Conservation (phyloP, 768 basidiomycete genomes). For the Imleria badia region DNA sequence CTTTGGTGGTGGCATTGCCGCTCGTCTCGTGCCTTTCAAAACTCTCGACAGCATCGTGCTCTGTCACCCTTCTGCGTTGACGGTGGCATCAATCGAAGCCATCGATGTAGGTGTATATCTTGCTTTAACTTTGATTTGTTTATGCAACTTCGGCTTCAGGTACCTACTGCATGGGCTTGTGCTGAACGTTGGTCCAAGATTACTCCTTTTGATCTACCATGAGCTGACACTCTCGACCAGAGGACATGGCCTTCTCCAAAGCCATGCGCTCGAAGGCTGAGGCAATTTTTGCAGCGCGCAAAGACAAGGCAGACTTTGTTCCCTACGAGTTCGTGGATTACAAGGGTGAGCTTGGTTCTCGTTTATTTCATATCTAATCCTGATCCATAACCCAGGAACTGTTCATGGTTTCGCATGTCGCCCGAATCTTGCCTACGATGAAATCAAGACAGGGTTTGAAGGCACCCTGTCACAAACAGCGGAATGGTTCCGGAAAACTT, state of each 20-base stretch:
- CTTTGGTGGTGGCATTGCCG: slow-evolving; percentile 36
- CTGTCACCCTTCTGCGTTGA: slow-evolving; percentile 39
- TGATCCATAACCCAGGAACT: slow-evolving; percentile 36
- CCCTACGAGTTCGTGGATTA: slow-evolving; percentile 39
- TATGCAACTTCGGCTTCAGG: slow-evolving; percentile 2
- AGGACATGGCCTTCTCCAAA: slow-evolving; percentile 33
- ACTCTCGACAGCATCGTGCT: slow-evolving; percentile 39
- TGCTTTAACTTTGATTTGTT: background rate
- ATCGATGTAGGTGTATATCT: slow-evolving; percentile 24
- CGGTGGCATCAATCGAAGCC: slow-evolving; percentile 33
- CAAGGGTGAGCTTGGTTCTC: slow-evolving; percentile 25
- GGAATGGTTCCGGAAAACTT: slow-evolving; percentile 43
- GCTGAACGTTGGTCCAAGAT: slow-evolving; percentile 33
- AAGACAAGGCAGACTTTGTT: slow-evolving; percentile 27
- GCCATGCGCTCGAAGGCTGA: slow-evolving; percentile 29
- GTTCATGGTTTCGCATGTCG: slow-evolving; percentile 49
- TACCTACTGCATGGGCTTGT: slow-evolving; percentile 35
- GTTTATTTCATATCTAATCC: slow-evolving; percentile 2
- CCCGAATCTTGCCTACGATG: slow-evolving; percentile 42
- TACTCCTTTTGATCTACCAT: background rate
- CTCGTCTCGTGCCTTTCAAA: slow-evolving; percentile 30
- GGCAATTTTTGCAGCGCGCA: slow-evolving; percentile 30
- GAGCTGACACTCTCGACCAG: slow-evolving; percentile 17
- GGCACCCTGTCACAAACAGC: slow-evolving; percentile 41
- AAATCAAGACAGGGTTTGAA: slow-evolving; percentile 46